Percentiles rank a stretch among this genome's conserved stretches.
Evolutionary conservation across 179 eudicot species (phyloP).

Genomic region (Corrigiola litoralis): DNA sequence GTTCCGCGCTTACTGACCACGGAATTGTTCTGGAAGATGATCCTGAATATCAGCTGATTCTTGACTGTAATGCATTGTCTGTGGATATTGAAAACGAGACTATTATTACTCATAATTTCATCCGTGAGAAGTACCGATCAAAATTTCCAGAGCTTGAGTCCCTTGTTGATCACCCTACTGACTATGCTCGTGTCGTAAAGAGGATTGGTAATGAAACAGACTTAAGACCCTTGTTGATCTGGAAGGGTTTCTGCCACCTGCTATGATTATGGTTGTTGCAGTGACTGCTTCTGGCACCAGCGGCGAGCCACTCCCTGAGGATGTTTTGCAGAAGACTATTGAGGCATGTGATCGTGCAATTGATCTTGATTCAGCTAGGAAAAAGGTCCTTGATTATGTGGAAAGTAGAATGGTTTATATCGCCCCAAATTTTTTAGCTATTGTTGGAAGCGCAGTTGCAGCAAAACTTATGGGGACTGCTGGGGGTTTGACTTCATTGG

Average conservation of each 20-base stretch:
- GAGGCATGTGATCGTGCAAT: slow-evolving; percentile 84
- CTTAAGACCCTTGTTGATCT: slow-evolving; percentile 81
- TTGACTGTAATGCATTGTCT: slow-evolving; percentile 65
- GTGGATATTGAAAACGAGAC: slow-evolving; percentile 81
- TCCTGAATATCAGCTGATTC: slow-evolving; percentile 71
- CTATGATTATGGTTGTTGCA: slow-evolving; percentile 75
- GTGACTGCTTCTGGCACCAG: slow-evolving; percentile 81
- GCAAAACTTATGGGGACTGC: slow-evolving; percentile 85
- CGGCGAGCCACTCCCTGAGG: slow-evolving; percentile 74
- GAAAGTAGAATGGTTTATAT: slow-evolving; percentile 78
- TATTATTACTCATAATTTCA: slow-evolving; percentile 55
- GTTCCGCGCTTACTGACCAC: slow-evolving; percentile 37
- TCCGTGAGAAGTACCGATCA: slow-evolving; percentile 68
- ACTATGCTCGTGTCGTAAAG: slow-evolving; percentile 80
- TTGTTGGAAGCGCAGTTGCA: slow-evolving; percentile 85
- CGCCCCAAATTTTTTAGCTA: slow-evolving; percentile 80
- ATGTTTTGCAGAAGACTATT: slow-evolving; percentile 57
- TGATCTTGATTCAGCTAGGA: slow-evolving; percentile 61
- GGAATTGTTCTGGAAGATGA: slow-evolving; percentile 69
- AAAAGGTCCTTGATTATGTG: slow-evolving; percentile 74
- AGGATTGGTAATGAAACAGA: slow-evolving; percentile 78
- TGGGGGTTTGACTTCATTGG: slow-evolving; percentile 65
- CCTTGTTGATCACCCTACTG: slow-evolving; percentile 84
- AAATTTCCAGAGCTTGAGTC: slow-evolving; percentile 83
- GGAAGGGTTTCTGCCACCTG: slow-evolving; percentile 71